Evolutionary conservation across 164 flowering plant species (phyloP).

Genomic region (Dillenia turbinata): DNA sequence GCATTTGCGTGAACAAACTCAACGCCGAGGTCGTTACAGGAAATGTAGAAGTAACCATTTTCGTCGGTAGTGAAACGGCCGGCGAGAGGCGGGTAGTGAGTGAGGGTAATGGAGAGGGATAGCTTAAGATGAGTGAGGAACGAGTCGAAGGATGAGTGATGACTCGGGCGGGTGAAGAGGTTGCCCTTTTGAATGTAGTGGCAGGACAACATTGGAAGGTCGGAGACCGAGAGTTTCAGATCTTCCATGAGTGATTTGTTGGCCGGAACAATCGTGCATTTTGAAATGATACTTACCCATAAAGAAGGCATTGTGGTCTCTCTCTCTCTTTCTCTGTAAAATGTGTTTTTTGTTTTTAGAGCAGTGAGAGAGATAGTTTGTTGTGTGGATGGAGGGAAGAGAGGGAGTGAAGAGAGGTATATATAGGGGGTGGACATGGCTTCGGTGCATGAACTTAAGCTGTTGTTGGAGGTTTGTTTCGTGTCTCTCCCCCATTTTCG

Average conservation of each 20-base stretch:
- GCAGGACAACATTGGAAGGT: constrained; percentile 62
- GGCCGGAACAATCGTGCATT: constrained; percentile 32
- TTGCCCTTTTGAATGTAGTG: constrained; percentile 63
- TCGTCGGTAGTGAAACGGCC: constrained; percentile 48
- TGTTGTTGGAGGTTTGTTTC: not conserved
- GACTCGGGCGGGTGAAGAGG: constrained; percentile 36
- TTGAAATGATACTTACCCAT: constrained; percentile 22
- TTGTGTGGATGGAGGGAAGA: not conserved
- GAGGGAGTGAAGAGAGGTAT: constrained; percentile 2
- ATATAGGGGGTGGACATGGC: constrained; percentile 4
- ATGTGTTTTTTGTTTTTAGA: not conserved
- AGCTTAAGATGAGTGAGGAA: constrained; percentile 24
- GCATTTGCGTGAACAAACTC: constrained; percentile 44
- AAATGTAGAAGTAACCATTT: constrained; percentile 37
- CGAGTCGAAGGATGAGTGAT: constrained; percentile 9
- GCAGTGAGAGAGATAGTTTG: not conserved
- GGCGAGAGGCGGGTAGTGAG: constrained; percentile 61
- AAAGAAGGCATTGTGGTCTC: constrained; percentile 14
- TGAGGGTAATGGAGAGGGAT: constrained; percentile 37
- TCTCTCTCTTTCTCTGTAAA: not conserved
- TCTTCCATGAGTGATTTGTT: constrained; percentile 23
- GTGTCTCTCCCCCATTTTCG: not conserved
- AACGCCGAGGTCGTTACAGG: constrained; percentile 57
- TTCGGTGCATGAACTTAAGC: constrained; percentile 23
- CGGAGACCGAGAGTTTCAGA: constrained; percentile 57